Conservation (phyloP, 139 green algal genomes). For the Tetradesmus lagerheimii region DNA sequence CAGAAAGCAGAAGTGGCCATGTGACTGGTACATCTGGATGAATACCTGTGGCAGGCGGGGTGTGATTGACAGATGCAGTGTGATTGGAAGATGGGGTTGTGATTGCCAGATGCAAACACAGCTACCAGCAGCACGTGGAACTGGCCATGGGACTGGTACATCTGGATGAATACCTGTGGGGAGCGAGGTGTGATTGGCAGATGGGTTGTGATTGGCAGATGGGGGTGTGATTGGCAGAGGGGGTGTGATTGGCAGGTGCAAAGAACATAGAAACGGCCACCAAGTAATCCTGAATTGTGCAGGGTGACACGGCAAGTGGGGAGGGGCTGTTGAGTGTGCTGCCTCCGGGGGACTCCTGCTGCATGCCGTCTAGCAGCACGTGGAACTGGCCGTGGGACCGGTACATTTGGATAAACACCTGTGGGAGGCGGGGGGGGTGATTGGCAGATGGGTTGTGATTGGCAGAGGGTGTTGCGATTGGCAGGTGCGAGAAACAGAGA, state of each 20-base stretch:
- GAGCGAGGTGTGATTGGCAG: neutral
- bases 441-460: neutral
- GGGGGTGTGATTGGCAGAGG: too few species aligned
- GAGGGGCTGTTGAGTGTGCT: neutral
- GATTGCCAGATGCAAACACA: too few species aligned
- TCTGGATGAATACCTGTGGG: slow-evolving; percentile 61
- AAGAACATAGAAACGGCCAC: too few species aligned
- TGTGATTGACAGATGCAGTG: neutral
- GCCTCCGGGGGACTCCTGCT: neutral
- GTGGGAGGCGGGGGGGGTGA: neutral
- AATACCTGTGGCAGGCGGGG: slow-evolving; percentile 47
- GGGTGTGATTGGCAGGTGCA: too few species aligned
- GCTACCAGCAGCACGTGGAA: slow-evolving; percentile 73
- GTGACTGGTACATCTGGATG: slow-evolving; percentile 69
- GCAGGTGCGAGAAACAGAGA: too few species aligned
- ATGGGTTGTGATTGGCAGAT: too few species aligned
- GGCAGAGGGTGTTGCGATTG: too few species aligned
- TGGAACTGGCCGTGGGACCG: slow-evolving; percentile 62
- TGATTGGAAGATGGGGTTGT: too few species aligned
- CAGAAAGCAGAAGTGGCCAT: too few species aligned
- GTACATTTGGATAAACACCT: slow-evolving; percentile 72
- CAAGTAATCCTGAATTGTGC: neutral
- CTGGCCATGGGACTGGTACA: slow-evolving; percentile 69
- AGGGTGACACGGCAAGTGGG: neutral
- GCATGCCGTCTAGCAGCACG: slow-evolving; percentile 74